Conservation (phyloP, 1,284 basidiomycete species). For the Pyrrhoderma noxium region DNA sequence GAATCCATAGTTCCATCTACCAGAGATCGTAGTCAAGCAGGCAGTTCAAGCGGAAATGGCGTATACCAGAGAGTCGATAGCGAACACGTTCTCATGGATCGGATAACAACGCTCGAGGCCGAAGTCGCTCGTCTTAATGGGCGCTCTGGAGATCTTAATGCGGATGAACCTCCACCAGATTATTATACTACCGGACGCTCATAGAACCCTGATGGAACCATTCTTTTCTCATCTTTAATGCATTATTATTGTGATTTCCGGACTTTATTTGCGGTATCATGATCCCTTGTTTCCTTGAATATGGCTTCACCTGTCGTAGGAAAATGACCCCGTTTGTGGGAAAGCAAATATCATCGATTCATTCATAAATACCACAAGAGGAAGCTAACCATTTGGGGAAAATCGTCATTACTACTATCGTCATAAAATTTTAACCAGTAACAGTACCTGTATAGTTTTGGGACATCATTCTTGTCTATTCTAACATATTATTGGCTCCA, state of each 20-base stretch:
- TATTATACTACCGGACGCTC: not conserved
- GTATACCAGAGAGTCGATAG: not conserved
- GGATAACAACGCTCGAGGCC: not conserved
- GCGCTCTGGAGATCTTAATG: not conserved
- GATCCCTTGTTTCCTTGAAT: no score
- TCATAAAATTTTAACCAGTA: no score
- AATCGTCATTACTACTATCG: no score
- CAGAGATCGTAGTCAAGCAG: not conserved
- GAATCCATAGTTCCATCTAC: not conserved
- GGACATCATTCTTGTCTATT: no score
- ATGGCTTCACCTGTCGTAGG: no score
- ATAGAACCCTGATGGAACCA: not conserved
- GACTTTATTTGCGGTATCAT: no score
- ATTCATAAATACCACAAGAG: no score
- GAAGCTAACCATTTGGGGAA: no score
- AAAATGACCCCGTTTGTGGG: no score
- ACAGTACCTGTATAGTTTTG: no score
- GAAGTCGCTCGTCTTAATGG: not conserved
- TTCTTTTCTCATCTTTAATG: not conserved
- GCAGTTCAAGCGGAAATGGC: not conserved
- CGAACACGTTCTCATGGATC: not conserved
- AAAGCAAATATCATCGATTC: no score
- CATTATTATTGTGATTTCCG: not conserved
- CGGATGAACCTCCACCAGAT: not conserved
- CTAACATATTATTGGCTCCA: no score